Evolutionary conservation across 2,329 filamentous ascomycete species (phyloP), one percentile per base, ranked within the genome.

Genomic region (Paraconiothyrium sp.): DNA sequence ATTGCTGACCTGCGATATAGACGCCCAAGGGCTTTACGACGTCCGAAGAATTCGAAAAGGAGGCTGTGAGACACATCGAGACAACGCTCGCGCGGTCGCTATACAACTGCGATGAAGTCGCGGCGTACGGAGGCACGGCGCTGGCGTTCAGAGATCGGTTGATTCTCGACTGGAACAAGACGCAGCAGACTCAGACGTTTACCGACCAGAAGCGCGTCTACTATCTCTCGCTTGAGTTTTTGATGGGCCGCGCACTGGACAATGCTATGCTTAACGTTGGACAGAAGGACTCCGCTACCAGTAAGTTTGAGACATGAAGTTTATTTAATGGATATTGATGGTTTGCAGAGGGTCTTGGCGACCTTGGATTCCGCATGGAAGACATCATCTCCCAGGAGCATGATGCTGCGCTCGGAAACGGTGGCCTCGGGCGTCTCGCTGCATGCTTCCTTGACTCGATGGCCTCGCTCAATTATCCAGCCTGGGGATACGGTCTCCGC

Each of bases 261-360:
- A 99, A 99, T 87, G 94, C 95, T 66, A 97, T 99, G 92, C 87
- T 99, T 68, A 99, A 99, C 78, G 88, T 97, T 59, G 92, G 92
- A 27, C 85, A 93, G 78, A 99, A 98, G 81, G 88, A 93, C 71
- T 83, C 90, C 62, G 94, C 95, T 56, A 90, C 88, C 80, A 86
- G 93, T 95, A 80, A 70, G 86, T 68, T 27, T 9, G 34, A 27
- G 8, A 43, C 24, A 7, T 22, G 14, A 24, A 22, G n/a, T 35
- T 13, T 34, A 56, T 44, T 43, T 54, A 58, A 64, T 37, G n/a
- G 34, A 44, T 9, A 34, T 66, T 76, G 55, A 72, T 52, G 43
- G n/a, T 22, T 47, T 55, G 7, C 66, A 96, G 93, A 92, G 72
- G 95, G 95, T 69, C 86, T 99, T 50, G 76, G 84, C 3, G 93